Base-by-base conservation (phyloP, 495 filamentous ascomycete species). In the Penicillium atrosanguineum region DNA sequence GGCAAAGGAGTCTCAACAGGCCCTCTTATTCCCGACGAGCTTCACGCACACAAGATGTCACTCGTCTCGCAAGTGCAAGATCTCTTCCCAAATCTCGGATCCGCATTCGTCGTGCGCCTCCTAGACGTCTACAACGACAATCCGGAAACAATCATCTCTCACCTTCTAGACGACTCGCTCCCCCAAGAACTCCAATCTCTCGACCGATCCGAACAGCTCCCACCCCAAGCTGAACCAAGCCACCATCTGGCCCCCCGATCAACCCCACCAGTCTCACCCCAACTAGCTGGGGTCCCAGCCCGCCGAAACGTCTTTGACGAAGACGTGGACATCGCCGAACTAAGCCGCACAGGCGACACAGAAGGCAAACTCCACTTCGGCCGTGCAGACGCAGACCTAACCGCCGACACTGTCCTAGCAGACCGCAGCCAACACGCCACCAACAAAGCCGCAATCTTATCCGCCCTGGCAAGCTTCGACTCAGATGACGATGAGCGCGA, bases 401-500 rank as follows among this genome's bases (percentile, higher is more conserved):
- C 85, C 38, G 87, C 89, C 21, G 89, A 95, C 63, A 58, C 56
- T 28, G 61, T 87, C 48, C 79, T 84, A 38, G 61, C 74, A 20
- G 73, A 81, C 53, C 75, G 75, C 50, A 70, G 61, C 50, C 59
- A 86, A 36, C 78, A 79, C 28, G 78, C 84, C 25, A 73, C 81
- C 36, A 81, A 86, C 62, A 97, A 96, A 73, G 87, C 90, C 6
- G 87, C 91, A 29, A 97, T 98, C 64, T 79, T 96, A 12, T 87
- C 94, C 19, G 94, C 94, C 0, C 84, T 98, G 11, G 88, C 90
- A 11, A 82, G 89, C 6, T 96, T 97, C 62, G 93, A 97, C 73
- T 86, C 85, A 0, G 94, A 96, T 59, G 93, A 97, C 63, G 94
- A 98, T 71, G 94, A 98, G 72, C 86, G 91, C 31, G 94, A 98